Conservation (phyloP, 176 grass and related monocot species). For the Puya raimondii region DNA sequence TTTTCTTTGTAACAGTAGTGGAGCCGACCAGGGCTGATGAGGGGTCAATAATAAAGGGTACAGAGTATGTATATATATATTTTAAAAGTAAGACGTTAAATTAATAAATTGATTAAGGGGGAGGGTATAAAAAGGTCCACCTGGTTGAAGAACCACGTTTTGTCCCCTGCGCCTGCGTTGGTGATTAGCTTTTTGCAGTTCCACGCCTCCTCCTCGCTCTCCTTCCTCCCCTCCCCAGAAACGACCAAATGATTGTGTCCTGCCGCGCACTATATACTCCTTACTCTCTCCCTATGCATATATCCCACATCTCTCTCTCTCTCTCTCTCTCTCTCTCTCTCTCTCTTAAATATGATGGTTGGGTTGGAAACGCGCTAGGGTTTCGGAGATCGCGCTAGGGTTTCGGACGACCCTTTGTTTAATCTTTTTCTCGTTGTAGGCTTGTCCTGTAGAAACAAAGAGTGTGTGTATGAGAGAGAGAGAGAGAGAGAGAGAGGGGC, state of each 20-base stretch:
- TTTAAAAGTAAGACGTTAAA: too few relatives aligned
- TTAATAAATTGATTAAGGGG: background rate
- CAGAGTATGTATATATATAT: too few relatives aligned
- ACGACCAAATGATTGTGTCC: slow-evolving; percentile 44
- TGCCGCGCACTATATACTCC: background rate
- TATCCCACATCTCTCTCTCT: slow-evolving; percentile 25
- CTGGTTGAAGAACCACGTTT: slow-evolving; percentile 42
- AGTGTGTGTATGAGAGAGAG: background rate
- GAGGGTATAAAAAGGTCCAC: slow-evolving; percentile 30
- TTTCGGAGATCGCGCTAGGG: background rate
- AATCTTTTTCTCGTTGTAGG: background rate
- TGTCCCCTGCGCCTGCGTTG: slow-evolving; percentile 30
- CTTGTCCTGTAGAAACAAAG: background rate
- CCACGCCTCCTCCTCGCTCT: slow-evolving; percentile 24
- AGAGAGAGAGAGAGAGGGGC: background rate
- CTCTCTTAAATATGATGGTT: background rate
- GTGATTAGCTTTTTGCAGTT: slow-evolving; percentile 29
- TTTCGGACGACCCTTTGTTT: background rate
- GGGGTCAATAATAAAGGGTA: background rate
- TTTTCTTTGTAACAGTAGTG: background rate
- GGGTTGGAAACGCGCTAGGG: background rate
- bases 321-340: slow-evolving; percentile 6
- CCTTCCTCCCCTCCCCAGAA: slow-evolving; percentile 6
- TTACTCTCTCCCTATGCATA: background rate
- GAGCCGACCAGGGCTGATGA: background rate